Base-by-base conservation (phyloP, 495 filamentous ascomycete species). In the Lineolata rhizophorae region DNA sequence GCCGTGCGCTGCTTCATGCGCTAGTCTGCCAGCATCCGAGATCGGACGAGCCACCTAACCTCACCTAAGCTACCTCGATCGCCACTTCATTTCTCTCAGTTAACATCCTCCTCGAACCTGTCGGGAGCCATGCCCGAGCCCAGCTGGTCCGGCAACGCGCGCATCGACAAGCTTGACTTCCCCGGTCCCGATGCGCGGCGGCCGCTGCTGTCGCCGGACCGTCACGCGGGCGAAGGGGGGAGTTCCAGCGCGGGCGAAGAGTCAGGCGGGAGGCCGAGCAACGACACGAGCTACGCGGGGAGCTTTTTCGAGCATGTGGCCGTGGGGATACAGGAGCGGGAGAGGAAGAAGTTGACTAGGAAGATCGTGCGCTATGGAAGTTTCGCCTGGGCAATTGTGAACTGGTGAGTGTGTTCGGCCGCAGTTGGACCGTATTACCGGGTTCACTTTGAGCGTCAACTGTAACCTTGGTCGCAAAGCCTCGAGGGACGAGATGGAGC, bases 91-190 rank as follows among this genome's bases (percentile, higher is more conserved):
- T n/a, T n/a, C n/a, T n/a, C n/a, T n/a, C n/a, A n/a, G n/a, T n/a
- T n/a, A n/a, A n/a, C n/a, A n/a, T n/a, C n/a, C n/a, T n/a, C n/a
- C n/a, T n/a, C n/a, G n/a, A n/a, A n/a, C n/a, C n/a, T n/a, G n/a
- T n/a, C n/a, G n/a, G n/a, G n/a, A n/a, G n/a, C n/a, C n/a, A n/a
- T n/a, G n/a, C n/a, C n/a, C n/a, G n/a, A n/a, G n/a, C n/a, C n/a
- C n/a, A n/a, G n/a, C n/a, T n/a, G n/a, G n/a, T 18, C 16, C 6
- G 28, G 6, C 16, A 30, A 18, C 35, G 39, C 25, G 16, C 17
- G 27, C 39, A 62, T 64, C 40, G 65, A 66, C 50, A 70, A 67
- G 48, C 64, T 69, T 35, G 70, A 75, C 50, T 75, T 70, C 46
- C 63, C 64, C 37, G 49, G 52, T 4, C 50, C 62, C 44, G 56